Base-by-base conservation (phyloP, 1,284 basidiomycete species). In the Leccinum solheimii region DNA sequence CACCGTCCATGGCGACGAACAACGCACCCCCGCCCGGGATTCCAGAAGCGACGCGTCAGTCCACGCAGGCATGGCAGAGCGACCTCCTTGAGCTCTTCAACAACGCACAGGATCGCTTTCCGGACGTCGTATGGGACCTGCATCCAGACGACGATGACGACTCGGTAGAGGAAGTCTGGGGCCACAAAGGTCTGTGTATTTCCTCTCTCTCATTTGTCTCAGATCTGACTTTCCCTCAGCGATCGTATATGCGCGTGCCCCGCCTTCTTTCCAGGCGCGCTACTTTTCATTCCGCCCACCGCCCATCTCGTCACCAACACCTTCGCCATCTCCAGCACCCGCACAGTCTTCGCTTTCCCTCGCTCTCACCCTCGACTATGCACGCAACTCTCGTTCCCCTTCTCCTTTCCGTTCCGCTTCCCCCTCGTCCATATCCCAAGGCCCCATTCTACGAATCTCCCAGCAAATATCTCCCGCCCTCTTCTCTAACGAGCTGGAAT, bases 111-210 rank as follows among this genome's bases (percentile, higher is more conserved):
- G 89, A 94, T 62, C 81, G 92, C 59, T 97, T 94, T 72, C 90
- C 91, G n/a, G 95, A 97, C 79, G 92, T 98, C 57, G 87, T 92
- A 16, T 97, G 95, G 95, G 88, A 92, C 74, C 79, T 91, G 23
- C 75, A 77, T 16, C 77, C 76, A 53, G 83, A 86, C 27, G 82
- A 82, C 38, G 83, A 81, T 58, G 78, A 78, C 27, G 77, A 80
- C 34, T 70, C 77, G 10, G 72, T 76, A 40, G 86, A 89, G 56
- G 86, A 88, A 63, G 84, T 95, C 16, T 94, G 90, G 86, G 94
- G 92, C 1, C 94, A 97, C 77, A 96, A 97, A 83, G 93, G 93
- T 94, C 36, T 27, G 36, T 19, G 7, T 55, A 54, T 6, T 62
- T 61, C 45, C 7, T 34, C 50, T 27, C 36, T 54, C 30, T 56